Conservation (phyloP, 2,329 filamentous ascomycete genomes). For the Calonectria pseudoturangicola region DNA sequence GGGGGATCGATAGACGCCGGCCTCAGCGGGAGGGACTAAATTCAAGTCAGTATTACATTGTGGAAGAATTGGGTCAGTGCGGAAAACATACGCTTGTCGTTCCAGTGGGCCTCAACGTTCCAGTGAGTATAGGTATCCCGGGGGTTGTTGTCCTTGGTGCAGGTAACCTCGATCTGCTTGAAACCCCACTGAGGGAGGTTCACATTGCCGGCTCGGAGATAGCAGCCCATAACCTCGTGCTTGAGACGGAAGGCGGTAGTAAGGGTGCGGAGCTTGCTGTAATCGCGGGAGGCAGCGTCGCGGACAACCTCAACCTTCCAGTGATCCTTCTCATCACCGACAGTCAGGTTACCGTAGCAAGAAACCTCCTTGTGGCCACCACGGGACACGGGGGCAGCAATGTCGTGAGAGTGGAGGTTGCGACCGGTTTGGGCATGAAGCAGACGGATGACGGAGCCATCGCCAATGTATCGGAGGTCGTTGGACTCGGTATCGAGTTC, state of each 20-base stretch:
- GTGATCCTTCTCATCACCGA: constrained; percentile 98
- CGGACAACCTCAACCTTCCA: constrained; percentile 95
- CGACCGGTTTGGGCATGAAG: constrained; percentile 97
- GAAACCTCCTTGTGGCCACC: constrained; percentile 92
- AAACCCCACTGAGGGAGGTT: constrained; percentile 99
- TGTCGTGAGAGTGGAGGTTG: constrained; percentile 95
- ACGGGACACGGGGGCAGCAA: constrained; percentile 92
- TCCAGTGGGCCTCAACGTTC: constrained; percentile 97
- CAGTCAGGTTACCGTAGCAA: constrained; percentile 94
- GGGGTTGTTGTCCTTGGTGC: constrained; percentile 93
- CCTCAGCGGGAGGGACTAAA: constrained; percentile 90
- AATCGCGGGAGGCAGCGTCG: constrained; percentile 91
- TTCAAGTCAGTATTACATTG: constrained; percentile 37
- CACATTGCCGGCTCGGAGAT: constrained; percentile 94
- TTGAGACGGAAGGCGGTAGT: constrained; percentile 94
- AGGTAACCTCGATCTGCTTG: constrained; percentile 99
- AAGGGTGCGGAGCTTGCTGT: constrained; percentile 89
- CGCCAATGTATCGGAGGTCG: constrained; percentile 83
- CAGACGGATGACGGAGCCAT: constrained; percentile 87
- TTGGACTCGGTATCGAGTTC: constrained; percentile 82
- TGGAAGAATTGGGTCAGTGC: neutral
- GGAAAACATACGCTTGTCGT: constrained; percentile 86
- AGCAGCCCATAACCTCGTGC: constrained; percentile 89
- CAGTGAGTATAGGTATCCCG: constrained; percentile 97
- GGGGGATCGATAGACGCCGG: constrained; percentile 94